Evolutionary conservation across 176 grass and related monocot genomes (phyloP), one percentile per base, ranked within the genome.

Genomic region (Elaeis guineensis): DNA sequence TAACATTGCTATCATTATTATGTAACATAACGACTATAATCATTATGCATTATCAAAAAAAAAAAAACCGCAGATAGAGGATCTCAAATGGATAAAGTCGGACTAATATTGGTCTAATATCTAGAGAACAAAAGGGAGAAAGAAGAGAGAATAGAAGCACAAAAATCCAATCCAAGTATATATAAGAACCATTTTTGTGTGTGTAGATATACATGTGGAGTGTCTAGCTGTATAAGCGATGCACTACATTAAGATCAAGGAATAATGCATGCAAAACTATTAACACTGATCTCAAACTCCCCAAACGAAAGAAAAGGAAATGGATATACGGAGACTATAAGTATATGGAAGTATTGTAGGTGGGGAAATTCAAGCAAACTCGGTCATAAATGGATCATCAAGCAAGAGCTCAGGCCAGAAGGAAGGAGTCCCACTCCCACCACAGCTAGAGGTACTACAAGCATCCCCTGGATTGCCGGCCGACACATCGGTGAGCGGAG

Each of bases 361-460:
- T 21, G 15, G n/a, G n/a, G n/a, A n/a, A 20, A 62, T 71, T 85
- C 61, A 90, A 65, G 52, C 77, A 79, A 96, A 87, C 24, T 85
- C 80, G 19, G 52, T 62, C 60, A 82, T 77, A 65, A 83, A 86
- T 52, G 79, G 82, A 22, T 90, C 78, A 70, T 87, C 76, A 66
- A 96, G 77, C 18, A 86, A 72, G 32, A 87, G 26, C 49, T 90
- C 80, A 11, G 80, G 70, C 64, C 83, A 90, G 56, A 87, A 58
- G 52, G 59, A 79, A 14, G 71, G 52, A 53, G 51, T 72, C 77
- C 63, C 81, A 74, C 73, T 77, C 29, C 75, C 80, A 49, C 78
- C 75, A 63, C 86, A 90, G 80, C 86, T 95, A 28, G 83, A 78
- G 54, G 74, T 76, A 44, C 77, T 90, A 21, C 78, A 96, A 56